Evolutionary conservation across 1,284 basidiomycete genomes (phyloP).

Genomic region (Cutaneotrichosporon dermatis): DNA sequence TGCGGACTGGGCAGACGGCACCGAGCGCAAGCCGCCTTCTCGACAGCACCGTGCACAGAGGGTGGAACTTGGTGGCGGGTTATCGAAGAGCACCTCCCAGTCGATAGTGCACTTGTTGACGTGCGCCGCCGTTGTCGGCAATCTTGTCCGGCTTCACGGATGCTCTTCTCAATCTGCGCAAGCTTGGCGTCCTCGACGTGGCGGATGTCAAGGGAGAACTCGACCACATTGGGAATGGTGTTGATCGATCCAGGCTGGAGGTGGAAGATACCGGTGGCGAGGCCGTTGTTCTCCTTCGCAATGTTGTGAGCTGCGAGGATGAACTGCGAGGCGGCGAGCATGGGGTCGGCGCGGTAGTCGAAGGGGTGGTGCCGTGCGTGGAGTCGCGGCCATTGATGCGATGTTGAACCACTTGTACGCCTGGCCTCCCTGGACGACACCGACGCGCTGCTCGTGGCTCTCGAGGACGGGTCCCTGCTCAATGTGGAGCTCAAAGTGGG

Average conservation of each 20-base stretch:
- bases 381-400: conserved; percentile 22
- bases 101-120: conserved; percentile 6
- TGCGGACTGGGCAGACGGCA: background rate
- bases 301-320: conserved; percentile 16
- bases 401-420: conserved; percentile 31
- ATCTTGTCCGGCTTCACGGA: conserved; percentile 6
- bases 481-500: conserved; percentile 39
- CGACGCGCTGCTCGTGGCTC: conserved; percentile 16
- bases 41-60: conserved; percentile 13
- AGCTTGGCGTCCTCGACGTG: conserved; percentile 18
- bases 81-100: conserved; percentile 12
- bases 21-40: conserved; percentile 6
- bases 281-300: conserved; percentile 14
- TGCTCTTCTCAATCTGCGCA: conserved; percentile 15
- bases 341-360: conserved; percentile 22
- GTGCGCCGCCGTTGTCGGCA: background rate
- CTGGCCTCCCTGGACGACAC: conserved; percentile 29
- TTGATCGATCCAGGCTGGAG: conserved; percentile 22
- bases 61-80: conserved; percentile 10
- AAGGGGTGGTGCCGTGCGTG: conserved; percentile 35
- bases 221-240: conserved; percentile 22
- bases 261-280: conserved; percentile 22
- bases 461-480: conserved; percentile 35
- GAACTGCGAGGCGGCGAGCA: conserved; percentile 17
- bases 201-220: conserved; percentile 27